Evolutionary conservation across 805 yeast genomes (phyloP), one percentile per base, ranked within the genome.

Genomic region (Candida silvicultrix): DNA sequence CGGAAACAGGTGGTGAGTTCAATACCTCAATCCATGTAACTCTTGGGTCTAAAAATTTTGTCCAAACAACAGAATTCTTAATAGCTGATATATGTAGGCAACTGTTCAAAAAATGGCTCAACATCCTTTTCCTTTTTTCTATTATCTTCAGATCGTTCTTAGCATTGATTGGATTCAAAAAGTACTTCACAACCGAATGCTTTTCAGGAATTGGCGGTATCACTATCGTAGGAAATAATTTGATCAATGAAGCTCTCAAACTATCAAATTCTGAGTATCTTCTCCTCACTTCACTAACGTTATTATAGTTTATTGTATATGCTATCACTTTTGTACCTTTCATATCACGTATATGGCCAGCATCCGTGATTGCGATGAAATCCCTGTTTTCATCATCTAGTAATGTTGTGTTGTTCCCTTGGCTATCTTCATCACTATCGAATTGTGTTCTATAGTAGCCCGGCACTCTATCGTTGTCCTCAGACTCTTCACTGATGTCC

Each of bases 161-260:
- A 4, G 70, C 75, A 45, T 66, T 68, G 21, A 72, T 54, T 16
- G 76, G 77, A 43, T 66, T 69, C 41, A 68, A 50, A 40, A 73
- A 62, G 50, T 73, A 73, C 49, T 67, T 70, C 7, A 69, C 61
- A n/a, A 85, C 61, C 15, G 86, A 73, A 62, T 85, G 90, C 62
- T 85, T 85, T 68, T 83, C 87, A 0, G 99, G 99, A n/a, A 94
- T 88, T 0, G 97, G 96, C 2, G 99, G 98, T 2, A 94, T 77
- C 4, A 94, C 73, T 6, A 81, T 67, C 35, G 92, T 80, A 1
- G 98, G 97, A 56, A 86, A 89, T 29, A 87, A 67, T 56, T 81
- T 81, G 5, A 80, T 69, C 22, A 94, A 71, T 3, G 83, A 75
- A 39, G 74, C 80, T 45, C 97, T 69, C 28, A 94, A 72, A 45